Evolutionary conservation across 2,329 filamentous ascomycete genomes (phyloP).

Genomic region (Sarocladium kiliense): DNA sequence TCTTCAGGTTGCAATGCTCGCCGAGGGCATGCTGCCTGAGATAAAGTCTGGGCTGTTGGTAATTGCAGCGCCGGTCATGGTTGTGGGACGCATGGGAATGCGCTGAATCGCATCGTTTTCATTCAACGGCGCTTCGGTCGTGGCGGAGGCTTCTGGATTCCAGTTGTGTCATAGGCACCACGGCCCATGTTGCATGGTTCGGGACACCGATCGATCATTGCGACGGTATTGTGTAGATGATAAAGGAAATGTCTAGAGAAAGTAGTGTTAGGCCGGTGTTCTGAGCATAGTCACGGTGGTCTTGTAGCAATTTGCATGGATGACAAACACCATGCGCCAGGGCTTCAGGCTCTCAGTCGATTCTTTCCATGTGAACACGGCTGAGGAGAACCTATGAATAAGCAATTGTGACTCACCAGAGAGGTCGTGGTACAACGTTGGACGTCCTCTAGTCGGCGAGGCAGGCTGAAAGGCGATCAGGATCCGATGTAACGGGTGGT

Average conservation of each 20-base stretch:
- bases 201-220: slow-evolving; percentile 27
- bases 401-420: slow-evolving; percentile 32
- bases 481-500: slow-evolving; percentile 10
- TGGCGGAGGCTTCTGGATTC: slow-evolving; percentile 41
- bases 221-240: slow-evolving; percentile 15
- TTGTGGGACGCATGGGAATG: too few relatives aligned
- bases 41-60: neutral
- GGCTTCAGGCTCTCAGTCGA: too few relatives aligned
- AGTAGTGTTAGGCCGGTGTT: neutral
- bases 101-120: neutral
- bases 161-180: slow-evolving; percentile 48
- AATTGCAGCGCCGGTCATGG: neutral
- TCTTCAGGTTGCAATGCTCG: slow-evolving; percentile 7
- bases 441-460: neutral
- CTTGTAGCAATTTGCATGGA: too few relatives aligned
- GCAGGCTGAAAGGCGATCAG: slow-evolving; percentile 10
- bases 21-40: neutral
- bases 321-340: too few relatives aligned
- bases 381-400: too few relatives aligned
- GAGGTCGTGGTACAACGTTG: slow-evolving; percentile 23
- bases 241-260: neutral
- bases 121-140: slow-evolving; percentile 34
- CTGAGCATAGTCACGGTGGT: too few relatives aligned
- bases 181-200: slow-evolving; percentile 40
- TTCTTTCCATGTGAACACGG: too few relatives aligned